Conservation (phyloP, 2,329 filamentous ascomycete species). For the Penicillium rolfsii region DNA sequence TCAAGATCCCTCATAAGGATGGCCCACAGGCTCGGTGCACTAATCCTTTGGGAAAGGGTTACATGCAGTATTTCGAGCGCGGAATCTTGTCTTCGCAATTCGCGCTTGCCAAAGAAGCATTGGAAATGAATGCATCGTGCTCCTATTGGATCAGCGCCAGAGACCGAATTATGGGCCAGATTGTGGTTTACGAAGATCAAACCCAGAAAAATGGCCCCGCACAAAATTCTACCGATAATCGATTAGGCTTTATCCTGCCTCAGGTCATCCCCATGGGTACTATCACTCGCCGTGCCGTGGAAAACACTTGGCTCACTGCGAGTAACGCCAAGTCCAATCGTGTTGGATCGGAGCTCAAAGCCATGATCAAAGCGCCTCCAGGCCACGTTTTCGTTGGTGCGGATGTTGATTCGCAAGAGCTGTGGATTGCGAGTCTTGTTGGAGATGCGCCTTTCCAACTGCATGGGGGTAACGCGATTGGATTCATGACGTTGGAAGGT, state of each 20-base stretch:
- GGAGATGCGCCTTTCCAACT: constrained; percentile 94
- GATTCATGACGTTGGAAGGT: constrained; percentile 98
- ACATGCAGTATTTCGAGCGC: constrained; percentile 87
- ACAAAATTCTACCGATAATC: constrained; percentile 28
- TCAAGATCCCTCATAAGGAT: constrained; percentile 96
- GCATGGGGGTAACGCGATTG: constrained; percentile 94
- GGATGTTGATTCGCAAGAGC: constrained; percentile 94
- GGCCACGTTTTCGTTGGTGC: constrained; percentile 95
- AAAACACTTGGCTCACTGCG: constrained; percentile 97
- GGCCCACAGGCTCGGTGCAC: constrained; percentile 81
- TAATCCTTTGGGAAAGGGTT: constrained; percentile 88
- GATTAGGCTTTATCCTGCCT: constrained; percentile 84
- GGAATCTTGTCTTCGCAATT: constrained; percentile 86
- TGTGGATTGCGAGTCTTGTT: constrained; percentile 96
- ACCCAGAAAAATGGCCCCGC: constrained; percentile 30
- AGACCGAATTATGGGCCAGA: constrained; percentile 90
- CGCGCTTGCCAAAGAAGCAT: constrained; percentile 85
- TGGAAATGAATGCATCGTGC: constrained; percentile 98
- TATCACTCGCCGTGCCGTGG: constrained; percentile 88
- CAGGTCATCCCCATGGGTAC: constrained; percentile 99
- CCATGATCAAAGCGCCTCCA: constrained; percentile 89
- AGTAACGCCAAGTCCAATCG: constrained; percentile 96
- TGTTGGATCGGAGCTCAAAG: constrained; percentile 94
- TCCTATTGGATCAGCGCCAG: constrained; percentile 99
- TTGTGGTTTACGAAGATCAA: constrained; percentile 85